Base-by-base conservation (phyloP, 176 grass and related monocot species). In the Calamus simplicifolius region DNA sequence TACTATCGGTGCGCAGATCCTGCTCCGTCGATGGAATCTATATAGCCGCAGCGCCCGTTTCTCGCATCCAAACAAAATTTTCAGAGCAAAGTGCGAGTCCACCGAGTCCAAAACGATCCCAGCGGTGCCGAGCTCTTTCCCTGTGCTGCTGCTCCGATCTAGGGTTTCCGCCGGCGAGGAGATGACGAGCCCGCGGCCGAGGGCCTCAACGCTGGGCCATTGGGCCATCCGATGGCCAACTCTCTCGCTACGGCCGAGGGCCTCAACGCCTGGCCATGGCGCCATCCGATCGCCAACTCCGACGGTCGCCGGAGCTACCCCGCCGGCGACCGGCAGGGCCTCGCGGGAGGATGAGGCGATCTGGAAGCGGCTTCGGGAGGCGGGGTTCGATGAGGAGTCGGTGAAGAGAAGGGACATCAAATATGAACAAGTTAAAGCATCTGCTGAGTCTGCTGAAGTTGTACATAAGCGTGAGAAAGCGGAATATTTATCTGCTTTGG, bases 351-450 rank as follows among this genome's bases (percentile, higher is more conserved):
- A 85, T 55, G 93, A 98, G 21, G 84, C 84, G 79, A 91, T 98
- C 63, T 92, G 93, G 93, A 77, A 70, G 67, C 86, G 86, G 62
- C 76, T 98, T 4, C 62, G 70, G 10, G 93, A 85, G 18, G 84
- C 84, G 0, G 93, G 93, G 16, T 75, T 98, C 62, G 87, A 89
- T 73, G 93, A 98, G 80, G 87, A 92, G 26, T 68, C 84, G 8
- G 63, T 98, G 58, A 88, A 68, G 71, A 67, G 70, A 48, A 86
- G 75, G 27, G 87, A 92, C 62, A 98, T 76, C 15, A 85, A 89
- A 57, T 50, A 79, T 52, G 87, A 98, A 59, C 81, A 98, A 29
- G 56, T 92, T 61, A 92, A 80, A 92, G 78, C 65, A 76, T 80
- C 75, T 23, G 65, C 56, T 5, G 79, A 79, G 5, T 67, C 79